A percentile compares a stretch with the other conserved stretches of the same genome.
Evolutionary conservation across 768 basidiomycete genomes (phyloP).

Genomic region (Suillus sp.): DNA sequence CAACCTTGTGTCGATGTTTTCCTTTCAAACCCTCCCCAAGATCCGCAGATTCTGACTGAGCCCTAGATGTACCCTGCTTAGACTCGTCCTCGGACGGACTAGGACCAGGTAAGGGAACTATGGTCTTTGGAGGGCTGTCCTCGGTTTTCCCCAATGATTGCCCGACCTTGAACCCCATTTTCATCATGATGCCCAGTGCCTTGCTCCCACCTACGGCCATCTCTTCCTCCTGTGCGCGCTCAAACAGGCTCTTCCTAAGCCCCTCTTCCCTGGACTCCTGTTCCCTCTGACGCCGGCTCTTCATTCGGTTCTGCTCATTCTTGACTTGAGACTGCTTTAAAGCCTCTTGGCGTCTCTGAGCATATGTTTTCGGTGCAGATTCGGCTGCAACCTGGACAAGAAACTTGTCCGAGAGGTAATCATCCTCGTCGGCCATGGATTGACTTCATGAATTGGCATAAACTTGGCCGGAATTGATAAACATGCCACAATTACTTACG

Average conservation of each 20-base stretch:
- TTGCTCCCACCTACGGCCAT: constrained; percentile 55
- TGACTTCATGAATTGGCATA: constrained; percentile 6
- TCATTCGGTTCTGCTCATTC: constrained; percentile 67
- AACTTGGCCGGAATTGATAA: constrained; percentile 17
- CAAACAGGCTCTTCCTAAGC: constrained; percentile 78
- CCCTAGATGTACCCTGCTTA: constrained; percentile 4
- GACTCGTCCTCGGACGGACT: constrained; percentile 5
- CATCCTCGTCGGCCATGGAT: constrained; percentile 75
- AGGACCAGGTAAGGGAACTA: constrained; percentile 10
- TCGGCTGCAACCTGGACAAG: constrained; percentile 44
- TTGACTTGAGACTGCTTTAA: constrained; percentile 56
- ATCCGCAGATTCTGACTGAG: constrained; percentile 11
- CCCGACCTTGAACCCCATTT: constrained; percentile 90
- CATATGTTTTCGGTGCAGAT: constrained; percentile 61
- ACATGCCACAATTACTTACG: constrained; percentile 18
- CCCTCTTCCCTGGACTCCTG: constrained; percentile 77
- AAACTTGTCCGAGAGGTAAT: constrained; percentile 90
- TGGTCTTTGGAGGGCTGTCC: constrained; percentile 16
- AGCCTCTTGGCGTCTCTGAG: constrained; percentile 69
- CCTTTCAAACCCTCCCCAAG: constrained; percentile 7
- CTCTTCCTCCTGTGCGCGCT: constrained; percentile 67
- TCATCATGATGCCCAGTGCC: constrained; percentile 88
- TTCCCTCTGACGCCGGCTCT: constrained; percentile 66
- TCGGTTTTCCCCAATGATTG: constrained; percentile 64
- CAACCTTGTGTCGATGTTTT: constrained; percentile 47